Evolutionary conservation across 75 land plant species (phyloP).

Genomic region (Selaginella tamariscina): DNA sequence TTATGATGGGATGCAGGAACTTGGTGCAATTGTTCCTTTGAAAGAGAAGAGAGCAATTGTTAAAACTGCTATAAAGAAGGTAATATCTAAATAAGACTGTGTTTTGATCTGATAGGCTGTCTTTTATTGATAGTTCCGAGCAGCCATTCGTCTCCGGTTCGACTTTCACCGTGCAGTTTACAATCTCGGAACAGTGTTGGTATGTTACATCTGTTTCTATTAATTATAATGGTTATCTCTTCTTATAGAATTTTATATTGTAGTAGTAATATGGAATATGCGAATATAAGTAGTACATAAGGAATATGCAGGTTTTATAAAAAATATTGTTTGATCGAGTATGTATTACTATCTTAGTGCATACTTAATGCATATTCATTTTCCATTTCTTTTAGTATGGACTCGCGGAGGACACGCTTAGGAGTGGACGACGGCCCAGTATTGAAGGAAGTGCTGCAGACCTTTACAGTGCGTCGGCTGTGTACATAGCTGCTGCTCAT

Average conservation of each 20-base stretch:
- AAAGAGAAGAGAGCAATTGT: constrained; percentile 80
- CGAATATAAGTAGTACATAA: too few species aligned
- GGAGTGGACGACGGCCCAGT: constrained; percentile 46
- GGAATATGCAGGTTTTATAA: too few species aligned
- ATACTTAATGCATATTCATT: too few species aligned
- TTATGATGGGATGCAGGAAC: constrained; percentile 70
- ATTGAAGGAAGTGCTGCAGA: constrained; percentile 56
- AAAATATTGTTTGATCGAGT: too few species aligned
- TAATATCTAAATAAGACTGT: constrained; percentile 17
- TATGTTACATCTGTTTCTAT: constrained; percentile 15
- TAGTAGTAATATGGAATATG: too few species aligned
- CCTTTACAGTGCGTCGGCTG: constrained; percentile 88
- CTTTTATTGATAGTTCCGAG: constrained; percentile 59
- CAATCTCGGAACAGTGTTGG: constrained; percentile 97
- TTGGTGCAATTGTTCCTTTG: constrained; percentile 86
- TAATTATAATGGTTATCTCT: constrained; percentile 2
- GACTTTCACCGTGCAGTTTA: constrained; percentile 98
- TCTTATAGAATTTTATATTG: too few species aligned
- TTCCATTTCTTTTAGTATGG: constrained; percentile 64
- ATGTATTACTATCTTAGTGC: constrained; percentile 14
- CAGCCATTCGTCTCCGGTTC: constrained; percentile 84
- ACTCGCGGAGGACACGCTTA: constrained; percentile 81
- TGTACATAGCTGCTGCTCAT: constrained; percentile 97
- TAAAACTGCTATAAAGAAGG: constrained; percentile 84
- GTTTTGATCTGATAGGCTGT: not conserved